phyloP scores from a whole-genome alignment of 345 rosid species.

The Linum tenue region DNA sequence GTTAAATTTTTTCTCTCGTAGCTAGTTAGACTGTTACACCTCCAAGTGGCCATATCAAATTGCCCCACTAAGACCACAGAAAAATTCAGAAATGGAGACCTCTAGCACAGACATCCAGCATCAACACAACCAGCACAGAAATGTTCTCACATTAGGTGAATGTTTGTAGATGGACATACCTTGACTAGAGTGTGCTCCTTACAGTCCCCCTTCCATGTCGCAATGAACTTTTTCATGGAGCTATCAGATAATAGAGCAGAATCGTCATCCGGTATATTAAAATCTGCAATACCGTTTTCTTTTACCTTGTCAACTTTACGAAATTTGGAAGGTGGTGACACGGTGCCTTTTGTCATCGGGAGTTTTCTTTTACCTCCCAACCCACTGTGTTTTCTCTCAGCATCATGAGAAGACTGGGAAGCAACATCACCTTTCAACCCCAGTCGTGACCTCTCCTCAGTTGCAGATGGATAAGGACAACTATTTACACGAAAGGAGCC shows the following conservation, averaged over 20 bases:
- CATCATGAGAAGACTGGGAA: not conserved
- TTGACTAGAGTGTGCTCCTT: conserved; percentile 40
- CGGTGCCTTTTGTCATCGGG: conserved; percentile 16
- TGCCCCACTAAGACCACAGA: not conserved
- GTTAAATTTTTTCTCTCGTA: too few species aligned
- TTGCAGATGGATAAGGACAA: conserved; percentile 5
- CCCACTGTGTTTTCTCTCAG: not conserved
- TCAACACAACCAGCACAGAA: conserved; percentile 1
- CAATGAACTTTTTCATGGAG: conserved; percentile 44
- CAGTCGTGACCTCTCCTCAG: not conserved
- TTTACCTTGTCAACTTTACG: not conserved
- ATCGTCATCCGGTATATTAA: conserved; percentile 21
- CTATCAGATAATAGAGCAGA: conserved; percentile 40
- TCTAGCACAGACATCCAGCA: not conserved
- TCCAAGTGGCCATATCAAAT: too few species aligned
- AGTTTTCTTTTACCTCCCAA: conserved; percentile 3
- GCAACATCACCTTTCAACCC: not conserved
- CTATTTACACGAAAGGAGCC: conserved; percentile 38
- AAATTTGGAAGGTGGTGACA: not conserved
- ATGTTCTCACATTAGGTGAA: not conserved
- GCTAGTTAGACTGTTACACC: too few species aligned
- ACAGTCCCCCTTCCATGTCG: conserved; percentile 81
- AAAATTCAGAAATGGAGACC: not conserved
- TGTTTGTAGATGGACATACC: conserved; percentile 28
- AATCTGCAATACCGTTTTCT: conserved; percentile 19